phyloP scores from a whole-genome alignment of 2,329 filamentous ascomycete genomes.

The Nemania abortiva region DNA sequence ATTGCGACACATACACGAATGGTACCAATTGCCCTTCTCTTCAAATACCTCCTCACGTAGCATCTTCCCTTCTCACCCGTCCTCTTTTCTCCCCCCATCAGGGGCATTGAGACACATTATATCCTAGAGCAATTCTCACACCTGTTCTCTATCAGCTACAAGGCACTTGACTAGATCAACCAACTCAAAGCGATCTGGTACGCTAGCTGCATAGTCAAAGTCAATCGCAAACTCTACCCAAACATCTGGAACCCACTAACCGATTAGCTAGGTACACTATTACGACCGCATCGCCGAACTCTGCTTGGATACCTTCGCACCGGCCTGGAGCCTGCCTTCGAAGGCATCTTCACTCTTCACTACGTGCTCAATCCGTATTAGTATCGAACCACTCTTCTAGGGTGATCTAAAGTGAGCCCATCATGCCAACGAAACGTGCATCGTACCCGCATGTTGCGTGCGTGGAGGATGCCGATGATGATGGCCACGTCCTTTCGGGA shows the following conservation, averaged over 20 bases:
- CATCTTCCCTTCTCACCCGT: conserved; percentile 8
- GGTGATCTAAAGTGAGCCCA: not conserved
- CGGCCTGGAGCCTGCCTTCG: conserved; percentile 28
- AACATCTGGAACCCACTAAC: conserved; percentile 15
- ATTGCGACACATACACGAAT: conserved; percentile 24
- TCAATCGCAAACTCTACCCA: conserved; percentile 26
- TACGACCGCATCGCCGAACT: not conserved
- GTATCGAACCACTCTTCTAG: conserved; percentile 27
- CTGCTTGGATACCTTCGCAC: not conserved
- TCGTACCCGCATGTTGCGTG: conserved; percentile 54
- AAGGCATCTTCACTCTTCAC: conserved; percentile 35
- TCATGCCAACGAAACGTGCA: conserved; percentile 58
- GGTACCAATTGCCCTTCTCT: conserved; percentile 16
- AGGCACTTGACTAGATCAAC: conserved; percentile 7
- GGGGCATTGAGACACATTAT: not conserved
- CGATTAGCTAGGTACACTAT: conserved; percentile 18
- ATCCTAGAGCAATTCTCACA: not conserved
- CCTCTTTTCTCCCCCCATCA: not conserved
- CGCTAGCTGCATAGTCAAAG: conserved; percentile 23
- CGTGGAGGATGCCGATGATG: conserved; percentile 66
- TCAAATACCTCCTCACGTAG: conserved; percentile 17
- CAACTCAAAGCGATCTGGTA: conserved; percentile 13
- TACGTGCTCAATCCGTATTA: conserved; percentile 41
- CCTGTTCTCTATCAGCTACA: not conserved
- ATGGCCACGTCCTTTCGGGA: conserved; percentile 56